Evolutionary conservation across 2,329 filamentous ascomycete species (phyloP).

Genomic region (Hymenoscyphus infarciens): DNA sequence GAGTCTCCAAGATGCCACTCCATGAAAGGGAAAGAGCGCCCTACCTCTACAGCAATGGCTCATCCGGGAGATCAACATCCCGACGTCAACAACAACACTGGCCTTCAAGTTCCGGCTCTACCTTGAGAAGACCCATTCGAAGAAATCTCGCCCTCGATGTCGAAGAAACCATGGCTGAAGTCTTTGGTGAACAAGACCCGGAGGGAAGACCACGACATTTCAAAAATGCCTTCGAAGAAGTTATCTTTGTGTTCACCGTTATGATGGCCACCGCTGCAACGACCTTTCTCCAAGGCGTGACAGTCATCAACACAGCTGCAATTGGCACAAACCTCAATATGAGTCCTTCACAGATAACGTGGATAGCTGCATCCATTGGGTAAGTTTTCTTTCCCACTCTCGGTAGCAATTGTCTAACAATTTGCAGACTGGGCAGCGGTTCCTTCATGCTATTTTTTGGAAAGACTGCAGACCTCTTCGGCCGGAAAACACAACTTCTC

Average conservation of each 20-base stretch:
- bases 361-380: slow-evolving; percentile 62
- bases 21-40: background rate
- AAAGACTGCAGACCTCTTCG: slow-evolving; percentile 62
- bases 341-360: slow-evolving; percentile 63
- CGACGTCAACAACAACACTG: background rate
- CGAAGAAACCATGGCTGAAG: slow-evolving; percentile 28
- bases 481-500: slow-evolving; percentile 59
- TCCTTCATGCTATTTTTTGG: slow-evolving; percentile 65
- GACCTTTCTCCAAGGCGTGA: slow-evolving; percentile 55
- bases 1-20: background rate
- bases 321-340: slow-evolving; percentile 59
- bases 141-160: slow-evolving; percentile 18
- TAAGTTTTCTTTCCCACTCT: slow-evolving; percentile 30
- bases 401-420: slow-evolving; percentile 7
- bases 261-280: slow-evolving; percentile 64
- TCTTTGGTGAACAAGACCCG: slow-evolving; percentile 22
- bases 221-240: slow-evolving; percentile 26
- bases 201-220: slow-evolving; percentile 26
- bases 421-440: slow-evolving; percentile 53
- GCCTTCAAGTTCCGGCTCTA: background rate
- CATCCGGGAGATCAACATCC: background rate
- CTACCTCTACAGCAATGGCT: background rate
- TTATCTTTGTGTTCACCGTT: slow-evolving; percentile 38
- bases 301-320: slow-evolving; percentile 59
- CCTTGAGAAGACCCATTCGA: background rate